Conservation (phyloP, 2,329 filamentous ascomycete genomes). For the Botrytis medusae region DNA sequence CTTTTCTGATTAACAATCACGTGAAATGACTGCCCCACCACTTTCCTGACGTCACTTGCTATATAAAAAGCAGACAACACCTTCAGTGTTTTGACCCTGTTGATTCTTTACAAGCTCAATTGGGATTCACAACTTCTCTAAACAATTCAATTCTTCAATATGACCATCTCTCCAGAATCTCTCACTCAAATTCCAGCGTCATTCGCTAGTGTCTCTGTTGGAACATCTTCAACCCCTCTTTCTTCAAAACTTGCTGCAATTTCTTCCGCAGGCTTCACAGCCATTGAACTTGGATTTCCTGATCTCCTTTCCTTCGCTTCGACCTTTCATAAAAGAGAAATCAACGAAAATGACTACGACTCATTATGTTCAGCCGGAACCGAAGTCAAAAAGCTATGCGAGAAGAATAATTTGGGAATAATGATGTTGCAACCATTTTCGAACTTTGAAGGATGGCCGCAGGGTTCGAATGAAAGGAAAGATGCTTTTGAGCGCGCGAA, state of each 20-base stretch:
- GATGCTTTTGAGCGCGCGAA: constrained; percentile 62
- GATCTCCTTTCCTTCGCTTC: constrained; percentile 66
- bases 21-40: constrained; percentile 14
- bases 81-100: not conserved
- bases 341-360: constrained; percentile 59
- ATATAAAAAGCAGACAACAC: not conserved
- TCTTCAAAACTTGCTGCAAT: constrained; percentile 62
- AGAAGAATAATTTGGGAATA: constrained; percentile 56
- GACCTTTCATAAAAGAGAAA: constrained; percentile 49
- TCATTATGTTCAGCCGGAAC: constrained; percentile 54
- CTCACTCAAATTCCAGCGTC: constrained; percentile 46
- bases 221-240: constrained; percentile 51
- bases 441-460: constrained; percentile 74
- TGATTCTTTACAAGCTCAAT: not conserved
- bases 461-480: constrained; percentile 55
- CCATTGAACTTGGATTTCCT: constrained; percentile 72
- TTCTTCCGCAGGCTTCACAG: constrained; percentile 62
- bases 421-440: constrained; percentile 75
- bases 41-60: constrained; percentile 7
- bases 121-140: not conserved
- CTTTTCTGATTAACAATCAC: not conserved
- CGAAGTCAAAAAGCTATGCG: constrained; percentile 55
- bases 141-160: not conserved
- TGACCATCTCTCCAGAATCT: constrained; percentile 24
- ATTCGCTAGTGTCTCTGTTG: constrained; percentile 58